A percentile compares a stretch with the other conserved stretches of the same genome.
These are phyloP conservation scores for Aristolochia californica DNA, from an alignment of 164 flowering plant species.

Conservation along the genomic window DNA sequence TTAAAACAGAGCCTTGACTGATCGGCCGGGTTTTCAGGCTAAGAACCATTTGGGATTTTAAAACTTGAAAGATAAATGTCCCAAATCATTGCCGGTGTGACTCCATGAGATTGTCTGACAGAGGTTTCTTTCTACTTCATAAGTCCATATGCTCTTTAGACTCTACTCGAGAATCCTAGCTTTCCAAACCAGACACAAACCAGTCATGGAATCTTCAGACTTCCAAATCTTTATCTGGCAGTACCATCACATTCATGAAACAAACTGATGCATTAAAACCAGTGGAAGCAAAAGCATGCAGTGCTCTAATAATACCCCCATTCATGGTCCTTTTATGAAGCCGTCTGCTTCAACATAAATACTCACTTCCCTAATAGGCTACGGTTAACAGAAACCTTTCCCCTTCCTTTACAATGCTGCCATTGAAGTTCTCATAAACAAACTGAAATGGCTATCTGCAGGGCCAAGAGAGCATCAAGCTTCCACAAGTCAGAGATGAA, in stretches of 20 bases:
- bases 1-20: too few relatives aligned
- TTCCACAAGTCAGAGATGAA: conserved; percentile 11
- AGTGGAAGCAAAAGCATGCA: conserved; percentile 7
- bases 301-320: background rate
- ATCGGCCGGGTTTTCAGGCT: too few relatives aligned
- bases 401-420: too few relatives aligned
- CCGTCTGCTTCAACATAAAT: conserved; percentile 11
- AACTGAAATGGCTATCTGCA: conserved; percentile 6
- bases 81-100: too few relatives aligned
- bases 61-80: too few relatives aligned
- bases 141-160: background rate
- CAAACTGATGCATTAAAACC: conserved; percentile 3
- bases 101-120: too few relatives aligned
- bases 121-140: background rate
- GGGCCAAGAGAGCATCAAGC: conserved; percentile 7
- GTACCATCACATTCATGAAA: conserved; percentile 2
- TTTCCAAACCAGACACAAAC: background rate
- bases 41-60: too few relatives aligned
- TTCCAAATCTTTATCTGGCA: background rate
- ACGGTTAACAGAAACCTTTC: background rate
- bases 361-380: conserved; percentile 9
- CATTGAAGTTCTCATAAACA: background rate
- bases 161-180: background rate
- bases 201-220: background rate
- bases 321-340: conserved; percentile 3